Base-by-base conservation (phyloP, 2,329 filamentous ascomycete species). In the Phaeomoniella chlamydospora region DNA sequence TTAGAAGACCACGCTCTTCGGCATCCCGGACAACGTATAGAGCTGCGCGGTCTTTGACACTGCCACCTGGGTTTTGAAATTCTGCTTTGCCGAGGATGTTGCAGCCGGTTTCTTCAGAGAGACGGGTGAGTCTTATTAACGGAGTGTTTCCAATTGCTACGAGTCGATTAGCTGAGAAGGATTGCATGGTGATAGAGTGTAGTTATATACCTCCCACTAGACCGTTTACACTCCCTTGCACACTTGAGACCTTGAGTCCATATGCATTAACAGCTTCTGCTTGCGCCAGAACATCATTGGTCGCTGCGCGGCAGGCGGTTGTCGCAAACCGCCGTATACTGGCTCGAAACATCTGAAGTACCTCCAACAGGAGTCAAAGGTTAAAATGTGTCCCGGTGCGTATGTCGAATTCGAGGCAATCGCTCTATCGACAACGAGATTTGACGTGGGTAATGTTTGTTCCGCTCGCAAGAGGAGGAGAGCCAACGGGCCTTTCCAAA, bases 31-130 rank as follows among this genome's bases (percentile, higher is more conserved):
- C 84, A 4, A 96, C 83, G 63, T 84, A 98, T 34, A 94, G 74
- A 3, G 90, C 90, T 2, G 90, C 90, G 43, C 90, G 82, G 63
- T 98, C 90, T 65, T 98, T 98, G 56, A 98, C 80, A 37, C 80
- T 87, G 40, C 90, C 90, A 47, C 90, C 90, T 2, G 90, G 90
- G 67, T 98, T 98, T 69, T 93, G 90, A 65, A 98, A 98, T 58
- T 98, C 90, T 49, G 90, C 87, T 61, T 98, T 98, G 52, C 88
- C 90, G 29, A 96, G 77, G 39, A 98, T 68, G 49, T 93, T 82
- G 70, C 90, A 96, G 45, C 87, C 86, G 1, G 90, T 96, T 53
- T 92, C 72, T 41, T 84, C 76, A 29, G 88, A 96, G 47, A 96
- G 77, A 42, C 69, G 74, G 60, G 93, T 88, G 35, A 98, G 69